These are phyloP conservation scores for Cyclocybe cylindracea DNA, from an alignment of 768 basidiomycete genomes.

Conservation along the genomic window DNA sequence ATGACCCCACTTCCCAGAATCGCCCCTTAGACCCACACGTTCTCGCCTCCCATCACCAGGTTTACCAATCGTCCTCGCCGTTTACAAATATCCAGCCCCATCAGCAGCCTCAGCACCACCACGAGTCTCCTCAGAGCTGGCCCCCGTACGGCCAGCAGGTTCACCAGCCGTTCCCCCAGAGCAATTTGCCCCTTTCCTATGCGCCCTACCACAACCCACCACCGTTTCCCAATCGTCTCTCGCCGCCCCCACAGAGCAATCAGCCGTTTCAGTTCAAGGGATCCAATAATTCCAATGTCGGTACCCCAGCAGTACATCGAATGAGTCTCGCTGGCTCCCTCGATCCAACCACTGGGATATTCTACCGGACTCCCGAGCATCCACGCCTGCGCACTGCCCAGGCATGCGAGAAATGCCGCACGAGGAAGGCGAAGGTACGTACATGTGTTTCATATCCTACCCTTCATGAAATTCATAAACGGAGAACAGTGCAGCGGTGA, in stretches of 20 bases:
- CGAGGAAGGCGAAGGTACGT: conserved; percentile 72
- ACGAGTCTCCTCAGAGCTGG: not conserved
- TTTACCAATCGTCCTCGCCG: conserved; percentile 17
- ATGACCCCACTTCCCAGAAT: conserved; percentile 11
- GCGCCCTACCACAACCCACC: conserved; percentile 26
- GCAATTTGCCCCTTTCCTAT: conserved; percentile 18
- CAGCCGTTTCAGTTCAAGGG: conserved; percentile 17
- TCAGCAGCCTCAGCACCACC: conserved; percentile 7
- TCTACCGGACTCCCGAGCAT: conserved; percentile 64
- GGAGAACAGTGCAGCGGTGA: conserved; percentile 65
- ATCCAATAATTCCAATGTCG: conserved; percentile 1
- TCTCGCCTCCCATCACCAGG: conserved; percentile 10
- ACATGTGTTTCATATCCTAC: conserved; percentile 1
- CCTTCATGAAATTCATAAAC: not conserved
- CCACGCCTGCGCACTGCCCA: conserved; percentile 70
- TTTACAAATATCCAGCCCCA: conserved; percentile 14
- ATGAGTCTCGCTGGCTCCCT: conserved; percentile 57
- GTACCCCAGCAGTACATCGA: conserved; percentile 14
- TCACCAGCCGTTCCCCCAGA: conserved; percentile 20
- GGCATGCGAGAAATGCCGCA: conserved; percentile 75
- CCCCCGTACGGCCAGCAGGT: conserved; percentile 11
- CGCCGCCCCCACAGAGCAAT: conserved; percentile 23
- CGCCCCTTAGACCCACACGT: conserved; percentile 25
- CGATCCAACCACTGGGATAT: conserved; percentile 65
- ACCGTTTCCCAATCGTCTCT: conserved; percentile 29